Conservation (phyloP, 495 filamentous ascomycete species). For the Penicillium subrubescens region DNA sequence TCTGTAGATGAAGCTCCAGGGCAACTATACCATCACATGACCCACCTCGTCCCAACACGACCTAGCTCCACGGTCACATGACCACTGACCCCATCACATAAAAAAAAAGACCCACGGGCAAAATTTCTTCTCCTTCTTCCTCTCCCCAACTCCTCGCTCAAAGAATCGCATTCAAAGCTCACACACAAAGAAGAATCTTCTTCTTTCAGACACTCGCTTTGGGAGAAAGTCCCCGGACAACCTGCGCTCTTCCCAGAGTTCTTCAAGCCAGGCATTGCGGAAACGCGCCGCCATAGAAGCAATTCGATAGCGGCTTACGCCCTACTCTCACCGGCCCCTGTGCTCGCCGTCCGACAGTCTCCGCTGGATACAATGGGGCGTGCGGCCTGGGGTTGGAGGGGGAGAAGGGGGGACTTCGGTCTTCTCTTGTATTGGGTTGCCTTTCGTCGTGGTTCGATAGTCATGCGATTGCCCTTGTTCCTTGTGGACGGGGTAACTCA, state of each 20-base stretch:
- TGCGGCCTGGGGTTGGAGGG: slow-evolving; percentile 41
- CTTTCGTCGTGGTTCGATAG: slow-evolving; percentile 94
- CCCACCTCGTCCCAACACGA: slow-evolving; percentile 13
- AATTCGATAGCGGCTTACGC: slow-evolving; percentile 73
- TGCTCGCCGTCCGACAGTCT: slow-evolving; percentile 37
- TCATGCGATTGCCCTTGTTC: slow-evolving; percentile 91
- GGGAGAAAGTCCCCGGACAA: slow-evolving; percentile 99
- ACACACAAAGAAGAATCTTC: slow-evolving; percentile 72
- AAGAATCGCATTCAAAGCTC: slow-evolving; percentile 99
- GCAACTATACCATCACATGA: slow-evolving; percentile 20
- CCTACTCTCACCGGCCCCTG: slow-evolving; percentile 47
- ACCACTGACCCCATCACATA: slow-evolving; percentile 16
- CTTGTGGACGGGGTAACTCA: slow-evolving; percentile 75
- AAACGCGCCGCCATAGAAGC: slow-evolving; percentile 99
- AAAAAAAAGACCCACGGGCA: slow-evolving; percentile 27
- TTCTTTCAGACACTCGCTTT: slow-evolving; percentile 62
- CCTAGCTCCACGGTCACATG: slow-evolving; percentile 28
- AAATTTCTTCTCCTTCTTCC: slow-evolving; percentile 29
- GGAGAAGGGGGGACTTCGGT: slow-evolving; percentile 31
- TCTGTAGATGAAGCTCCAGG: neutral
- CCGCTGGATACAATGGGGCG: slow-evolving; percentile 41
- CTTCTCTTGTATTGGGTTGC: slow-evolving; percentile 48
- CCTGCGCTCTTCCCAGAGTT: slow-evolving; percentile 51
- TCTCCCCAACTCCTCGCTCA: slow-evolving; percentile 81
- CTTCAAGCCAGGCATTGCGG: slow-evolving; percentile 64